Base-by-base conservation (phyloP, 306 rosid genomes). In the Astragalus membranaceus region DNA sequence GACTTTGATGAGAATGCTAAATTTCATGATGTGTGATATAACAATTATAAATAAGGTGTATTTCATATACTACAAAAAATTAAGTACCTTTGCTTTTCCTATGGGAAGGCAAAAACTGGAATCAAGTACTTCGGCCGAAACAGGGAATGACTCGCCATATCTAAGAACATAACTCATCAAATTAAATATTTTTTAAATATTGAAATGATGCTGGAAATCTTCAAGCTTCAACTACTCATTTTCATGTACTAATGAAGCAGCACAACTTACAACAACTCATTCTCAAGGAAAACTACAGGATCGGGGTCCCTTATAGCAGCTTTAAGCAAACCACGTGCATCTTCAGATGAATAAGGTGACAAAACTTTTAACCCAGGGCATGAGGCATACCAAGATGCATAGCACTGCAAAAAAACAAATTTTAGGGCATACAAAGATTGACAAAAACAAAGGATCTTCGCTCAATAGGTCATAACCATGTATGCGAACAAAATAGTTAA, bases 271-370 rank as follows among this genome's bases (percentile, higher is more conserved):
- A 94, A 72, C 84, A 94, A 77, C 88, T 94, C 99, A 76, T 91
- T 94, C 80, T 94, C 99, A 73, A 95, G 97, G 79, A 95, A 91
- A 82, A 95, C 91, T 75, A 95, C 97, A 62, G 97, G 99, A 83
- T 95, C 99, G 55, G 96, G 99, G 74, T 95, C 99, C 79, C 99
- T 89, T 48, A 95, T 95, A 56, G 99, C 99, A 71, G 99, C 95
- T 83, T 95, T 95, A 77, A 95, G 82, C 67, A 95, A 85, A 46
- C 99, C 99, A 75, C 97, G 96, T 33, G 97, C 92, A 91, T 94
- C 99, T 82, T 95, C 97, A 53, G 99, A 82, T 79, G 99, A 89
- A 77, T 91, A 95, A 53, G 99, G 99, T 70, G 92, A 7, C 82
- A 95, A 72, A 14, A 95, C 97, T 81, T 95, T 95, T 89, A 95